These are phyloP conservation scores for Cadophora gregata DNA, from an alignment of 2,329 filamentous ascomycete genomes.

Conservation along the genomic window DNA sequence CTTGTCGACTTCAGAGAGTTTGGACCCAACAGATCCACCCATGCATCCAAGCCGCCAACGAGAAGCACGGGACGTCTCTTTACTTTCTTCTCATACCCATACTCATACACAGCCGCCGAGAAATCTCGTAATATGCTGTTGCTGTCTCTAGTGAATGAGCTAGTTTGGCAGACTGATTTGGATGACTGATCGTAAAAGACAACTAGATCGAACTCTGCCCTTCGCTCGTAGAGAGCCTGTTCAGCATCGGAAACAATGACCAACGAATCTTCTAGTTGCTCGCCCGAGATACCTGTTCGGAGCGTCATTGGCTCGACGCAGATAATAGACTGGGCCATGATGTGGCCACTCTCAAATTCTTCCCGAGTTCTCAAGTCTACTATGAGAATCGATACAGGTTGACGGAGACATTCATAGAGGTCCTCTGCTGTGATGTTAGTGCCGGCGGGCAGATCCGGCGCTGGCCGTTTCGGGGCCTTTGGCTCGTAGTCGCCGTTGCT, in stretches of 20 bases:
- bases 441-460: constrained; percentile 32
- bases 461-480: constrained; percentile 15
- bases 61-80: constrained; percentile 78
- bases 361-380: constrained; percentile 85
- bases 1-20: constrained; percentile 47
- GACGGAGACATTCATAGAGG: constrained; percentile 71
- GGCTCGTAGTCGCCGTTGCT: constrained; percentile 22
- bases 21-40: constrained; percentile 79
- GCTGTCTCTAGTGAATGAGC: constrained; percentile 52
- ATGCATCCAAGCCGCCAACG: constrained; percentile 82
- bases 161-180: constrained; percentile 39
- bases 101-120: constrained; percentile 80
- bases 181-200: constrained; percentile 87
- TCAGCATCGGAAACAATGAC: constrained; percentile 77
- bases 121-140: constrained; percentile 70
- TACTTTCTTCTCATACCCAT: constrained; percentile 79
- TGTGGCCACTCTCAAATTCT: constrained; percentile 87
- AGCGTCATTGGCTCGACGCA: constrained; percentile 87
- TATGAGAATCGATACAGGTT: constrained; percentile 71
- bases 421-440: constrained; percentile 58
- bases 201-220: constrained; percentile 81
- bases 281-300: constrained; percentile 68
- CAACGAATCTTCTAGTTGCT: constrained; percentile 69
- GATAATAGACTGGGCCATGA: constrained; percentile 81
- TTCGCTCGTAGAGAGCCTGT: constrained; percentile 72